These are phyloP conservation scores for Acanthamoeba lenticulata DNA, from an alignment of 208 protist genomes.

Conservation along the genomic window DNA sequence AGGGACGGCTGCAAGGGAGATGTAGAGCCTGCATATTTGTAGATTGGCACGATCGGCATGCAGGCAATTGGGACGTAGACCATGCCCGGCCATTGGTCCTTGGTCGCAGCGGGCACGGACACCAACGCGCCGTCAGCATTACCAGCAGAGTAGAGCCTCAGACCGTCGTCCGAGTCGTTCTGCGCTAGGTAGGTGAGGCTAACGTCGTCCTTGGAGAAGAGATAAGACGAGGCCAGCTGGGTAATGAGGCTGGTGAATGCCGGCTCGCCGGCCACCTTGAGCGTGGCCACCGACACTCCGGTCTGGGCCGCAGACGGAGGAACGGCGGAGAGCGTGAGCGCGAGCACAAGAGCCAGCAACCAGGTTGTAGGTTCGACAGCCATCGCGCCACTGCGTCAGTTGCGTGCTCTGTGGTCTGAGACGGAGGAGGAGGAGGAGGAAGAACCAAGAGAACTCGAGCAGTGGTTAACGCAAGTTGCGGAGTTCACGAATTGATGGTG, in stretches of 20 bases:
- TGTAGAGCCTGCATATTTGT: background rate
- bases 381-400: no score
- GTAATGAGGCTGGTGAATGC: background rate
- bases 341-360: background rate
- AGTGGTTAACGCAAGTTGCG: no score
- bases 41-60: background rate
- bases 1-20: background rate
- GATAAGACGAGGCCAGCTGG: background rate
- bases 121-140: background rate
- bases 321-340: no score
- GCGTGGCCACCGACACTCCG: background rate
- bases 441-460: no score
- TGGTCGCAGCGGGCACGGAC: background rate
- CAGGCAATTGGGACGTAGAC: background rate
- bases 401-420: no score
- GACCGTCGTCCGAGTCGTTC: background rate
- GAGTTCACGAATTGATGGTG: no score
- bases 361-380: no score
- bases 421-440: no score
- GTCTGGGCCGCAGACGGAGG: background rate
- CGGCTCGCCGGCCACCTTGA: background rate
- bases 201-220: constrained; percentile 15
- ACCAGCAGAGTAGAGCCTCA: background rate
- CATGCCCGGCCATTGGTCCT: background rate
- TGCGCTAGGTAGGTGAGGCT: background rate